A percentile compares a stretch with the other conserved stretches of the same genome.
These are phyloP conservation scores for Cardamine resedifolia DNA, from an alignment of 345 rosid species.

Conservation along the genomic window DNA sequence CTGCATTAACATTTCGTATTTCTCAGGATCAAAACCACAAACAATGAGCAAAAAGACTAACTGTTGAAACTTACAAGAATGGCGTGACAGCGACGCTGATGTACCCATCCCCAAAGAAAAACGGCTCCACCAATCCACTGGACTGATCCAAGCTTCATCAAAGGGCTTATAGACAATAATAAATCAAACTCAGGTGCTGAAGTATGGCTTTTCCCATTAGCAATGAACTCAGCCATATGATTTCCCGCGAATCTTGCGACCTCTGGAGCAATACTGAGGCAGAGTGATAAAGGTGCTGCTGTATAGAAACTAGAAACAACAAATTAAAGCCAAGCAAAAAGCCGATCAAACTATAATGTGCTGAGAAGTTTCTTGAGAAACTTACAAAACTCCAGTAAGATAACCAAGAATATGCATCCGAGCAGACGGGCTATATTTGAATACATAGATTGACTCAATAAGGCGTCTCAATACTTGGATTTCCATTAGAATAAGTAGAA, in stretches of 20 bases:
- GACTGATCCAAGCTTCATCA: conserved; percentile 54
- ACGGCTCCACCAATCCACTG: conserved; percentile 61
- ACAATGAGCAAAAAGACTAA: background rate
- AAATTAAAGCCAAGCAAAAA: background rate
- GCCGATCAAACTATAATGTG: background rate
- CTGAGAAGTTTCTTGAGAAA: conserved; percentile 10
- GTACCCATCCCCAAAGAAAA: conserved; percentile 76
- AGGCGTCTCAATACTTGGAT: conserved; percentile 68
- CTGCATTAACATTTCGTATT: conserved; percentile 24
- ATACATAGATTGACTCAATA: conserved; percentile 55
- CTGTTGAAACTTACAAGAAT: conserved; percentile 52
- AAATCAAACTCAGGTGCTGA: conserved; percentile 38
- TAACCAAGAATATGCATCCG: conserved; percentile 64
- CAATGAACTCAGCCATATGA: conserved; percentile 46
- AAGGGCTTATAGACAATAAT: conserved; percentile 42
- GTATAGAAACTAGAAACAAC: conserved; percentile 51
- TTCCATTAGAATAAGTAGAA: conserved; percentile 69
- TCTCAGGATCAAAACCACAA: conserved; percentile 10
- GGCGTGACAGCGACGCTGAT: conserved; percentile 60
- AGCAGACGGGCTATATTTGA: conserved; percentile 64
- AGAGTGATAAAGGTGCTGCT: conserved; percentile 63
- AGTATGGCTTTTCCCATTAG: conserved; percentile 43
- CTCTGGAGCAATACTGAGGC: conserved; percentile 45
- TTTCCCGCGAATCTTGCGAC: conserved; percentile 44
- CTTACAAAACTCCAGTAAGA: conserved; percentile 65